Evolutionary conservation across 2,329 filamentous ascomycete species (phyloP).

Genomic region (Tolypocladium amazonense): DNA sequence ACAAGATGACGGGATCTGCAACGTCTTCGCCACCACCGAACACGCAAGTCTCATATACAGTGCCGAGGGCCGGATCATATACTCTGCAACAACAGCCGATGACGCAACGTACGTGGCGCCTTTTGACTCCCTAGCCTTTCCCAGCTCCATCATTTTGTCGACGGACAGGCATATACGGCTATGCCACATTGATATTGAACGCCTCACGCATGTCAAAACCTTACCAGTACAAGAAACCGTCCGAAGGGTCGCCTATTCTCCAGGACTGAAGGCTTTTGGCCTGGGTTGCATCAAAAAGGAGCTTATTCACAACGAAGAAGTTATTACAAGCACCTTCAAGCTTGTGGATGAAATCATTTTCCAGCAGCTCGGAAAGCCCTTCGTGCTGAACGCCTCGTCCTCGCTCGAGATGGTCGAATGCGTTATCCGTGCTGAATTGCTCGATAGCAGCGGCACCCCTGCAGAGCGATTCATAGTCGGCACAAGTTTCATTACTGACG

Average conservation of each 20-base stretch:
- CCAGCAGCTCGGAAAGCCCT: constrained; percentile 60
- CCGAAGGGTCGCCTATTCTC: constrained; percentile 76
- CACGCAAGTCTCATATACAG: constrained; percentile 91
- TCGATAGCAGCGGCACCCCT: constrained; percentile 40
- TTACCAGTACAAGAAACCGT: constrained; percentile 74
- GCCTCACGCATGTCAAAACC: constrained; percentile 79
- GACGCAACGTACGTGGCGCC: constrained; percentile 71
- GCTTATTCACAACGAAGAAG: constrained; percentile 59
- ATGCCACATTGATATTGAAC: constrained; percentile 69
- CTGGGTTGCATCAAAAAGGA: constrained; percentile 75
- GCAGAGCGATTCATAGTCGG: constrained; percentile 84
- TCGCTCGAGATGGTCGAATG: constrained; percentile 69
- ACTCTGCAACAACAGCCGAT: constrained; percentile 87
- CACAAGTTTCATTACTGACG: constrained; percentile 65
- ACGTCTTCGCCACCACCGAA: constrained; percentile 88
- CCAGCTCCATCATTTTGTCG: constrained; percentile 70
- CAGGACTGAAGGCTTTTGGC: constrained; percentile 69
- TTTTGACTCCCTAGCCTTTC: constrained; percentile 74
- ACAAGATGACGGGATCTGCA: constrained; percentile 54
- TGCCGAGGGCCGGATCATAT: constrained; percentile 76
- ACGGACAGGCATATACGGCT: constrained; percentile 69
- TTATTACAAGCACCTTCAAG: constrained; percentile 70
- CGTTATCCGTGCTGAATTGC: constrained; percentile 66
- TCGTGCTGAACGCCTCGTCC: constrained; percentile 41
- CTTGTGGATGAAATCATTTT: constrained; percentile 89